phyloP scores from a whole-genome alignment of 305 asterid species.

The Nicotiana rustica region DNA sequence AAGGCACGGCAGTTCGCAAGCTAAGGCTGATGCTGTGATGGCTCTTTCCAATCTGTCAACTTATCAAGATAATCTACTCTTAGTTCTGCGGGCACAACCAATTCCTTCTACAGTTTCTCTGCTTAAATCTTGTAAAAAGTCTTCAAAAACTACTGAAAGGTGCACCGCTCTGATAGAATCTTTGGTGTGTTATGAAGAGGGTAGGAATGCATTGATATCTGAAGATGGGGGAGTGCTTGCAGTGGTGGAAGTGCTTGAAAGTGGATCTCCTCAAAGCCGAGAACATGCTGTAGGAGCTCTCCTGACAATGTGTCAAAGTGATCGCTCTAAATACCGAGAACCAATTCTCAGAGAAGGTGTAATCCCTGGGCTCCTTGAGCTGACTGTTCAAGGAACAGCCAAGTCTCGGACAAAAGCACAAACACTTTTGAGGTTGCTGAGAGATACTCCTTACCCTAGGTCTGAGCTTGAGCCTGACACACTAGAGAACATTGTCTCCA shows the following conservation, averaged over 20 bases:
- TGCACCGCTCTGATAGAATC: slow-evolving; percentile 78
- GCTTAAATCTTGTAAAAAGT: slow-evolving; percentile 59
- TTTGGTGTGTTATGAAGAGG: slow-evolving; percentile 74
- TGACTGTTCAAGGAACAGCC: slow-evolving; percentile 85
- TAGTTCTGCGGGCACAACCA: slow-evolving; percentile 67
- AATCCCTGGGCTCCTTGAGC: slow-evolving; percentile 94
- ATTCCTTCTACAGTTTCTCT: slow-evolving; percentile 64
- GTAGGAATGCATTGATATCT: slow-evolving; percentile 64
- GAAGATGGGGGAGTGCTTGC: slow-evolving; percentile 93
- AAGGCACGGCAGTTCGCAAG: slow-evolving; percentile 59
- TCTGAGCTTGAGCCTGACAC: slow-evolving; percentile 80
- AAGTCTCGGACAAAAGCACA: slow-evolving; percentile 81
- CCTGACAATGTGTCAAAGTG: slow-evolving; percentile 75
- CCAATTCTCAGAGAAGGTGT: slow-evolving; percentile 91
- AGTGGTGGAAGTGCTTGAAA: slow-evolving; percentile 84
- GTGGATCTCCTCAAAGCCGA: slow-evolving; percentile 80
- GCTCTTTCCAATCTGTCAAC: slow-evolving; percentile 93
- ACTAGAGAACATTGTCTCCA: slow-evolving; percentile 74
- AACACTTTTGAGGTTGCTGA: slow-evolving; percentile 64
- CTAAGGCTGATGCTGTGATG: slow-evolving; percentile 80
- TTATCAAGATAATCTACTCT: slow-evolving; percentile 57
- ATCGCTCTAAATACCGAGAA: slow-evolving; percentile 78
- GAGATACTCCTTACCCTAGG: slow-evolving; percentile 83
- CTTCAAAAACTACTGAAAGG: slow-evolving; percentile 75
- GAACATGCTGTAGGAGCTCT: slow-evolving; percentile 92